phyloP scores from a whole-genome alignment of 2,329 filamentous ascomycete genomes.

The Fusarium domesticum region DNA sequence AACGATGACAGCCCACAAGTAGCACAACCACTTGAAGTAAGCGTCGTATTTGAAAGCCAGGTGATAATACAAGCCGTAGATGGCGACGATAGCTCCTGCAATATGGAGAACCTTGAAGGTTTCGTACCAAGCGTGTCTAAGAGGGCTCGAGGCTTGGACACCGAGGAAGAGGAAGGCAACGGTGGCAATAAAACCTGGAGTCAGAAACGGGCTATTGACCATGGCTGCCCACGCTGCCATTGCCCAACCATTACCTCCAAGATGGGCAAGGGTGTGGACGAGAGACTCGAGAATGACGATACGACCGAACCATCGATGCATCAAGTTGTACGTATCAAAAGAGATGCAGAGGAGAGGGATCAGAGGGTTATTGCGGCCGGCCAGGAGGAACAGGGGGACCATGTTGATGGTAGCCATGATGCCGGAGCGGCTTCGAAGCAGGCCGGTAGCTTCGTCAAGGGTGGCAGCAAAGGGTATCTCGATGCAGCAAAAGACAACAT shows the following conservation, averaged over 20 bases:
- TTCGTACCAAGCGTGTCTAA: slow-evolving; percentile 78
- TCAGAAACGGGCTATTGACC: slow-evolving; percentile 45
- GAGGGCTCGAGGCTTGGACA: slow-evolving; percentile 66
- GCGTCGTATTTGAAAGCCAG: slow-evolving; percentile 49
- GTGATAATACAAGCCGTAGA: slow-evolving; percentile 67
- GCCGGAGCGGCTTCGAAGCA: slow-evolving; percentile 67
- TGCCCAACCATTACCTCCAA: slow-evolving; percentile 50
- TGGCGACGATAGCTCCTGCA: slow-evolving; percentile 53
- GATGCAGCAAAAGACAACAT: slow-evolving; percentile 64
- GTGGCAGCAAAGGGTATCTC: slow-evolving; percentile 58
- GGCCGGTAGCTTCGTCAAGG: slow-evolving; percentile 42
- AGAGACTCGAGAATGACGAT: slow-evolving; percentile 70
- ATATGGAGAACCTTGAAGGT: slow-evolving; percentile 74
- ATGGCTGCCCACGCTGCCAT: slow-evolving; percentile 34
- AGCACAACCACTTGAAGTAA: slow-evolving; percentile 51
- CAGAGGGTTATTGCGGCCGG: slow-evolving; percentile 74
- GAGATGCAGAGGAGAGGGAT: slow-evolving; percentile 69
- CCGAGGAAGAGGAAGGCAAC: slow-evolving; percentile 60
- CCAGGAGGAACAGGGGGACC: slow-evolving; percentile 71
- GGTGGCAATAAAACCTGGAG: slow-evolving; percentile 62
- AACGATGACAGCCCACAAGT: slow-evolving; percentile 60
- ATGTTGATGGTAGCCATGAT: slow-evolving; percentile 72
- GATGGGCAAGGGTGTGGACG: slow-evolving; percentile 62
- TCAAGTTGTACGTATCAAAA: slow-evolving; percentile 79
- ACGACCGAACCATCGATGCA: slow-evolving; percentile 77